These are phyloP conservation scores for Cicer yamashitae DNA, from an alignment of 306 rosid species.

Conservation along the genomic window DNA sequence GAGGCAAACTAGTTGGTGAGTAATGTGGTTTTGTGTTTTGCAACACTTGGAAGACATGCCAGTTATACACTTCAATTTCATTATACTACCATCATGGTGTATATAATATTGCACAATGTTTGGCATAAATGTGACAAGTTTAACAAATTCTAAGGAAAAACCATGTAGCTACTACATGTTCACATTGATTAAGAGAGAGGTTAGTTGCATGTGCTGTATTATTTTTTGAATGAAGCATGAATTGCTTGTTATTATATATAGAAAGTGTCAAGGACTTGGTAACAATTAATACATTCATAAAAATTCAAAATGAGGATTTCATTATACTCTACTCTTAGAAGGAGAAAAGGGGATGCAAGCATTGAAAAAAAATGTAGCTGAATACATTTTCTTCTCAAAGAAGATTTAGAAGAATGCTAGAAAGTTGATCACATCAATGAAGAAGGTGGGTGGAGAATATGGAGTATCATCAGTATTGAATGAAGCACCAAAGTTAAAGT, in stretches of 20 bases:
- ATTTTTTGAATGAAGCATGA: background rate
- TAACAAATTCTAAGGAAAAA: conserved; percentile 37
- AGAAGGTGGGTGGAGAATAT: conserved; percentile 42
- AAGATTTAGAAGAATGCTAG: conserved; percentile 60
- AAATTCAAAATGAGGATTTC: background rate
- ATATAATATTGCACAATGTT: conserved; percentile 44
- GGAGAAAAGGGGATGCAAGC: conserved; percentile 59
- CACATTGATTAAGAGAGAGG: conserved; percentile 13
- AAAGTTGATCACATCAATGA: conserved; percentile 50
- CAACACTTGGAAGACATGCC: conserved; percentile 41
- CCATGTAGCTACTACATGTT: conserved; percentile 52
- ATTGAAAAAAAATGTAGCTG: conserved; percentile 48
- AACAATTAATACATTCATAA: background rate
- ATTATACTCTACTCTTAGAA: conserved; percentile 54
- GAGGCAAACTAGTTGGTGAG: conserved; percentile 52
- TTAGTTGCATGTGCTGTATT: background rate
- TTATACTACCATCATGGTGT: background rate
- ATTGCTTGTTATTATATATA: conserved; percentile 40
- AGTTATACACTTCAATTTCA: conserved; percentile 30
- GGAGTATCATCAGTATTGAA: too few relatives aligned
- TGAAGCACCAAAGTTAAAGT: background rate
- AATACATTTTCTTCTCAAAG: conserved; percentile 51
- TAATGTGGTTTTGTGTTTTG: conserved; percentile 40
- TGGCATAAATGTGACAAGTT: conserved; percentile 51
- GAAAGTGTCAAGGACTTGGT: conserved; percentile 31